Evolutionary conservation across 2,329 filamentous ascomycete genomes (phyloP), one percentile per base, ranked within the genome.

Genomic region (Xylaria arbuscula): DNA sequence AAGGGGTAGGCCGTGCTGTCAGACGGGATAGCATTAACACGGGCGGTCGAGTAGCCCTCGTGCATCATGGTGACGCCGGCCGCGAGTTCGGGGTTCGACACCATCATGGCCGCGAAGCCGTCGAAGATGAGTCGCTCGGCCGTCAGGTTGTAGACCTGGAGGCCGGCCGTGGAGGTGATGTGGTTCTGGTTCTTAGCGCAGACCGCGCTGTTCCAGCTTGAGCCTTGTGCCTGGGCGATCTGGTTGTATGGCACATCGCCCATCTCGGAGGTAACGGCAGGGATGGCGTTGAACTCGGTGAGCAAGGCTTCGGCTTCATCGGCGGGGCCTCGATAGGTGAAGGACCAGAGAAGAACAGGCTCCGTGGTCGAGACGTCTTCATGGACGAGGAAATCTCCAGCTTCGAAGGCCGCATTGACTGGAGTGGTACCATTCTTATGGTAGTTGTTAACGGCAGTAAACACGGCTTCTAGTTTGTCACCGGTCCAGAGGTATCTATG

Each of bases 221-320:
- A 47, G 2, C 15, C 40, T 13, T 17, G 15, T 5, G 51, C 60
- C 5, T 28, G 58, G 11, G 57, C 9, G 22, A 76, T 65, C 11
- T 67, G 62, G 0, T 70, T 69, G 38, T 72, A 76, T 1, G 74
- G 42, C 1, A 74, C 66, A 17, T 76, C 70, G 6, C 64, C 70
- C 22, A 24, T 55, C 1, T 69, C 38, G 1, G 65, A 56, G 0
- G 24, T 58, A 2, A 67, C 47, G 8, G 73, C 59, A 1, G 38
- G 62, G 15, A 78, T 73, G 0, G 32, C 62, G 28, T 76, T 73
- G 42, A 78, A 76, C 1, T 73, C 73, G 1, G 36, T 32, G 13
- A 77, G 53, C 5, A 64, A 19, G 19, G 32, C n/a, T 45, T 74
- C 72, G 9, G 75, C 76, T 0, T 74, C 75, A 2, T 62, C 38